Percentiles rank a stretch among this genome's conserved stretches.
Evolutionary conservation across 768 basidiomycete genomes (phyloP).

Genomic region (Rhizopogon vulgaris): DNA sequence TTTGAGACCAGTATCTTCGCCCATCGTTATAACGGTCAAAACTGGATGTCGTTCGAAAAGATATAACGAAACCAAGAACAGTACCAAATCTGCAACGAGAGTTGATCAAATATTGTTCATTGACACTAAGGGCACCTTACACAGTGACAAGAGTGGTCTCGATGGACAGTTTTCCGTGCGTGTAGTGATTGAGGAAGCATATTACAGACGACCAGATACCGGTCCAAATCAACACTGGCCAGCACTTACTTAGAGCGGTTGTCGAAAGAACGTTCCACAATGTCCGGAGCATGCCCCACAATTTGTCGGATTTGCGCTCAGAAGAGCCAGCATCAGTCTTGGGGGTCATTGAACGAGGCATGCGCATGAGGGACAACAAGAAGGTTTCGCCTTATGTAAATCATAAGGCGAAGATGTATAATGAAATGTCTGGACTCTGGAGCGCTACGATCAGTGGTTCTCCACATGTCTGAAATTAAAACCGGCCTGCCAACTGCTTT

Average conservation of each 20-base stretch:
- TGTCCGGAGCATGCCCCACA: neutral
- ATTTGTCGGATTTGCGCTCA: neutral
- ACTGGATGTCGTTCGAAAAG: constrained; percentile 64
- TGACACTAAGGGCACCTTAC: constrained; percentile 31
- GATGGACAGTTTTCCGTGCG: constrained; percentile 34
- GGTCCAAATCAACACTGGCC: constrained; percentile 57
- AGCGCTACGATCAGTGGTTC: too few species aligned
- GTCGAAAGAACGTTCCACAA: constrained; percentile 3
- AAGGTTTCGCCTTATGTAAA: too few species aligned
- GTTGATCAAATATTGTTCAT: constrained; percentile 18
- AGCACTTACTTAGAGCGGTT: constrained; percentile 22
- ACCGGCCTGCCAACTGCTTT: too few species aligned
- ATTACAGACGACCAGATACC: constrained; percentile 54
- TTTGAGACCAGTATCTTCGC: constrained; percentile 57
- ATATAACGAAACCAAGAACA: constrained; percentile 69
- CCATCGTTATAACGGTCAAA: constrained; percentile 75
- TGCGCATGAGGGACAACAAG: neutral
- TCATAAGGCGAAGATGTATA: too few species aligned
- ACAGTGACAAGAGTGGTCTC: constrained; percentile 57
- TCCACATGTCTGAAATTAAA: too few species aligned
- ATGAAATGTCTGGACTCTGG: too few species aligned
- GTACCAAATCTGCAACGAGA: constrained; percentile 43
- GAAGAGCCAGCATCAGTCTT: neutral
- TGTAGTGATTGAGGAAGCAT: constrained; percentile 42
- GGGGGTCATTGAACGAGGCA: neutral